A percentile compares a stretch with the other conserved stretches of the same genome.
Conservation (phyloP, 768 basidiomycete genomes). For the Calvatia gigantea region DNA sequence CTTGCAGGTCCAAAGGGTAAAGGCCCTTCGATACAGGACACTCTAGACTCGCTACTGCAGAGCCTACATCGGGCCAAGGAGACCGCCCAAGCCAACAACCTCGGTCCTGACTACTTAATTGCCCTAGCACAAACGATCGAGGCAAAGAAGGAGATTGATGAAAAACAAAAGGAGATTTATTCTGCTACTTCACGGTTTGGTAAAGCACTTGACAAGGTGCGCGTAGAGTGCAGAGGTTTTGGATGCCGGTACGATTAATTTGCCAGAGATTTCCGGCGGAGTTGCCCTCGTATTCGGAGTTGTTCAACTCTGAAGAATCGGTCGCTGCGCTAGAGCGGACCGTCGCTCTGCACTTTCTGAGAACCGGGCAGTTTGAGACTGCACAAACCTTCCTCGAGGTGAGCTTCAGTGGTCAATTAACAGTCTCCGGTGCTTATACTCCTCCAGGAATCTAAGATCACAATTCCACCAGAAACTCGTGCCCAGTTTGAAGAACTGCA, state of each 20-base stretch:
- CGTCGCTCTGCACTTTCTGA: constrained; percentile 72
- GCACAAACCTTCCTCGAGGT: constrained; percentile 76
- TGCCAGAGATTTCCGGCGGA: constrained; percentile 56
- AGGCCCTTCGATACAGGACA: constrained; percentile 48
- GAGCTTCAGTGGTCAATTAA: constrained; percentile 17
- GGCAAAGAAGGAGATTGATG: constrained; percentile 72
- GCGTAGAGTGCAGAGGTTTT: constrained; percentile 13
- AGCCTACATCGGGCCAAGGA: constrained; percentile 56
- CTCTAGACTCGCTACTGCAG: constrained; percentile 62
- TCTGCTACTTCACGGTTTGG: constrained; percentile 72
- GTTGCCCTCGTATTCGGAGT: constrained; percentile 62
- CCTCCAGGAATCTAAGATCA: constrained; percentile 61
- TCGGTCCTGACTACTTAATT: constrained; percentile 45
- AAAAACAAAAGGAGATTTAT: constrained; percentile 87
- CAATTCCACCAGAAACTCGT: constrained; percentile 48
- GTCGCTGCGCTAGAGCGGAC: constrained; percentile 62
- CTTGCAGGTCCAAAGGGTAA: constrained; percentile 54
- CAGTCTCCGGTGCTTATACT: neutral
- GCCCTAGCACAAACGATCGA: constrained; percentile 59
- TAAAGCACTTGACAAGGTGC: constrained; percentile 89
- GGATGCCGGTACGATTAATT: neutral
- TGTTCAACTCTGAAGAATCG: constrained; percentile 63
- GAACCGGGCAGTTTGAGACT: constrained; percentile 77
- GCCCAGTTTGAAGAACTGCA: constrained; percentile 68
- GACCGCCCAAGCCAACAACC: constrained; percentile 43